phyloP scores from a whole-genome alignment of 2,329 filamentous ascomycete species.

The Botrytis tulipae region DNA sequence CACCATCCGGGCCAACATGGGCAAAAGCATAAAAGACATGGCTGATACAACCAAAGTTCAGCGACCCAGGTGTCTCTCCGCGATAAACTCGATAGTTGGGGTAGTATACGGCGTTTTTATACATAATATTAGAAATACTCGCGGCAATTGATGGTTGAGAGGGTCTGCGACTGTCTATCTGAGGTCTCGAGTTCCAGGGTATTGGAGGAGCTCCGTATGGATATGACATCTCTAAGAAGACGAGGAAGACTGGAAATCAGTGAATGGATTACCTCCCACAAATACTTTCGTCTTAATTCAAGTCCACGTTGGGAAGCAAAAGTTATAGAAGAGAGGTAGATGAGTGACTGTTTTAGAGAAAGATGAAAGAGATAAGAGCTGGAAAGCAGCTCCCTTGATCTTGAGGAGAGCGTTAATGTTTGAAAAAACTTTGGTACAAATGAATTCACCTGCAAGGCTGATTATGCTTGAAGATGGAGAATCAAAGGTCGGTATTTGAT shows the following conservation, averaged over 20 bases:
- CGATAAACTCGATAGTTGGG: constrained; percentile 75
- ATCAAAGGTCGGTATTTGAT: not conserved
- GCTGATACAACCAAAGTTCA: constrained; percentile 75
- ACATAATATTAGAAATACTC: constrained; percentile 48
- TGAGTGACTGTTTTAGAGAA: not conserved
- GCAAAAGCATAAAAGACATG: constrained; percentile 84
- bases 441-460: constrained; percentile 13
- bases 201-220: constrained; percentile 33
- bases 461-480: constrained; percentile 7
- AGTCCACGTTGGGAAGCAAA: not conserved
- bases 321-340: not conserved
- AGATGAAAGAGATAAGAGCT: not conserved
- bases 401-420: not conserved
- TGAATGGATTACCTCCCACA: not conserved
- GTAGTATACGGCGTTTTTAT: constrained; percentile 78
- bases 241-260: not conserved
- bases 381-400: not conserved
- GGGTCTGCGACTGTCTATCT: constrained; percentile 31
- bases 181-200: constrained; percentile 33
- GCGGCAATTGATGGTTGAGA: constrained; percentile 36
- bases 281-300: not conserved
- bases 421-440: not conserved
- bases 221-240: constrained; percentile 28
- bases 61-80: constrained; percentile 67
- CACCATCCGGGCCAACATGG: constrained; percentile 68